Evolutionary conservation across 345 rosid genomes (phyloP), one percentile per base, ranked within the genome.

Genomic region (Geranium brycei): DNA sequence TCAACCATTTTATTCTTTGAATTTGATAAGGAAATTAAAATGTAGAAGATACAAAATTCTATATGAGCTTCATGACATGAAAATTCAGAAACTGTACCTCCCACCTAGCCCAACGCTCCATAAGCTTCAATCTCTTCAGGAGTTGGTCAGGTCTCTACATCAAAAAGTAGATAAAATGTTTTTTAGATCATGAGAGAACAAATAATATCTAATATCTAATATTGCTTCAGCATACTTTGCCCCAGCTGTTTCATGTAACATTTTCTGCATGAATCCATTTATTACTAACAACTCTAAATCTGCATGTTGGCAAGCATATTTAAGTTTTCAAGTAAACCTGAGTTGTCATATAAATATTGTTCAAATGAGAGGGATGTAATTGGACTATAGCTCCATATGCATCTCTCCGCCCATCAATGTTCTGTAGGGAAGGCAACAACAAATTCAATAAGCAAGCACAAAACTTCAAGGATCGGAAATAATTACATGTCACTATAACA

Each of bases 21-120:
- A 66, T 47, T 59, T 19, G 2, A 30, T 68, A 56, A 65, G 18
- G 18, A 73, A 65, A 58, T 61, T 1, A 32, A 8, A 11, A 47
- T 3, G 66, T 31, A 19, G 17, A 4, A 3, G 32, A 58, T 16
- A 31, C 40, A 62, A 30, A 68, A 66, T 41, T 64, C 5, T 35
- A 35, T 35, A 35, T 64, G 7, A 65, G 64, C 17, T 47, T 59
- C 31, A 51, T 61, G 63, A 69, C 58, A 60, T 23, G 61, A 19
- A 30, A 53, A 51, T 53, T 17, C 40, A 63, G 62, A 62, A 55
- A 18, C 47, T 65, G 68, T 86, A 93, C 99, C 99, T 93, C 99
- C 90, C 95, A 86, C 76, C 97, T 88, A 69, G 96, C 96, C 99
- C 99, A 93, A 61, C 91, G 91, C 78, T 93, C 99, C 97, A 82